Percentiles rank a stretch among this genome's conserved stretches.
Conservation (phyloP, 257 asterid genomes). For the Knoxia roxburghii region DNA sequence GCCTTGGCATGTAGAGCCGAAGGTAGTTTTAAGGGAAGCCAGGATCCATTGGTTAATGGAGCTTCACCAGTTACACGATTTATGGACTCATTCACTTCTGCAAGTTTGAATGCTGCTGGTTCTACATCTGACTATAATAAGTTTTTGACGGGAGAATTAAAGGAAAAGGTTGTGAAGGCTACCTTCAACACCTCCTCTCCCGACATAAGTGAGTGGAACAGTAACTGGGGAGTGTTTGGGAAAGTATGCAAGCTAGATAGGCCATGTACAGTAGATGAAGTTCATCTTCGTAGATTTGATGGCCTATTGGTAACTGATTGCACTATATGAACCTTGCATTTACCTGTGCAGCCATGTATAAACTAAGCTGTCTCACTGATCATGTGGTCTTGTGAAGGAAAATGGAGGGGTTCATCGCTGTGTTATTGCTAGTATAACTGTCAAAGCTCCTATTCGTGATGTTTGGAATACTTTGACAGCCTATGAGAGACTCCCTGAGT, state of each 20-base stretch:
- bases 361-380: conserved; percentile 22
- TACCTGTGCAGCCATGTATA: conserved; percentile 9
- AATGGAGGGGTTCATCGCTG: conserved; percentile 95
- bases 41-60: conserved; percentile 22
- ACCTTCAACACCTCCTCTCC: conserved; percentile 60
- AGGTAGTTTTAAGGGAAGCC: conserved; percentile 56
- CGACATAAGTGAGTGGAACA: conserved; percentile 48
- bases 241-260: conserved; percentile 62
- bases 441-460: conserved; percentile 78
- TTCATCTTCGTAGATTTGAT: conserved; percentile 94
- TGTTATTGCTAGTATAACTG: conserved; percentile 91
- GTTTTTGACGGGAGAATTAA: conserved; percentile 29
- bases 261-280: conserved; percentile 89
- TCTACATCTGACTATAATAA: conserved; percentile 31
- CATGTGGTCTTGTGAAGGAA: conserved; percentile 57
- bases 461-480: conserved; percentile 89
- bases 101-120: conserved; percentile 26
- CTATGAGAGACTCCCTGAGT: conserved; percentile 90
- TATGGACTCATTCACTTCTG: conserved; percentile 30
- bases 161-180: conserved; percentile 47
- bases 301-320: conserved; percentile 71
- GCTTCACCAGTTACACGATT: conserved; percentile 22
- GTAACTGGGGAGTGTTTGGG: conserved; percentile 80
- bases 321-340: conserved; percentile 19
- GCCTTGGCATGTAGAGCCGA: conserved; percentile 90